Evolutionary conservation across 2,329 filamentous ascomycete genomes (phyloP), one percentile per base, ranked within the genome.

Genomic region (Paramyrothecium roridum): DNA sequence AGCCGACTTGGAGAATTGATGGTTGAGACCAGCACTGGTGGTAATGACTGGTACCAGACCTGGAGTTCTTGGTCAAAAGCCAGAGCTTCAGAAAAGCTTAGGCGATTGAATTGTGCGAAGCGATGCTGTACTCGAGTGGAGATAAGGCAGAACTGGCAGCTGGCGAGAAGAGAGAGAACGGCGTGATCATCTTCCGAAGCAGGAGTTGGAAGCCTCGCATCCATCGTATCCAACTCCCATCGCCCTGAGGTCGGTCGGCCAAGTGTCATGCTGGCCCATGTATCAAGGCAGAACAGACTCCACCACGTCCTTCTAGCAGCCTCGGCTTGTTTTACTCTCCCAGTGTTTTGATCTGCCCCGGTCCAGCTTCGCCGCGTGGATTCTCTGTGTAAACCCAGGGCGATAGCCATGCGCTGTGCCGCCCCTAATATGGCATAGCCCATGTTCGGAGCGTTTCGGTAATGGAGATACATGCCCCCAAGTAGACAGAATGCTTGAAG

Each of bases 391-490:
- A 91, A 72, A 2, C 88, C 88, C 26, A 91, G 76, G 1, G 87
- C 85, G 57, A 85, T 88, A n/a, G 88, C 88, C 82, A 91, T 89
- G 54, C 88, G 80, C 54, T 90, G 78, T 3, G 87, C 85, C 3
- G 87, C 87, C 19, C 88, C 88, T 64, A 89, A 82, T 11, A 91
- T 77, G 22, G 87, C 84, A 66, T 90, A 89, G 17, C 88, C 89
- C 76, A 91, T 87, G 65, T 91, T 91, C 2, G 88, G 88, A 20
- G 87, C 80, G 71, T 90, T 90, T 63, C 89, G 84, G 65, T 91
- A 91, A 69, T 91, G 89, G 54, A 91, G 81, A 67, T 92, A 92
- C 72, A 86, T 89, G 26, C 89, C 89, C 45, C 87, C 87, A 63
- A 91, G 84, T 23, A 92, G 77, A 3, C 84, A 84, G 17, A 91